These are phyloP conservation scores for Ceratonia siliqua DNA, from an alignment of 306 rosid genomes.

Conservation along the genomic window DNA sequence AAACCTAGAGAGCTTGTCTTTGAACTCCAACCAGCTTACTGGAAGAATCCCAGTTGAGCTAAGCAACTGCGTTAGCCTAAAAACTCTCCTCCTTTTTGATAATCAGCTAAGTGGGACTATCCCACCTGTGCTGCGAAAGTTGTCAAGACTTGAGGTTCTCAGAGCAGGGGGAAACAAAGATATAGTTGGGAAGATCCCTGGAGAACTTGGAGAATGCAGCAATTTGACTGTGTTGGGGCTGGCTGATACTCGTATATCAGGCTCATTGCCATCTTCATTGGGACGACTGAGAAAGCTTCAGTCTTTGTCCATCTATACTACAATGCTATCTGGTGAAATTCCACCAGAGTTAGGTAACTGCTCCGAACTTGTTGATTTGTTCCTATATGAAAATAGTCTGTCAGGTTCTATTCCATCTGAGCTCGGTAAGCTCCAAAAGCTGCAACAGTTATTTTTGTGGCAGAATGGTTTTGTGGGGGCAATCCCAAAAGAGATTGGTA, in stretches of 20 bases:
- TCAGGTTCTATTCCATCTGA: conserved; percentile 84
- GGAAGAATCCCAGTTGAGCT: conserved; percentile 78
- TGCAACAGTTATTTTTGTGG: conserved; percentile 82
- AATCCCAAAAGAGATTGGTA: conserved; percentile 84
- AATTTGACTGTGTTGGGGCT: conserved; percentile 77
- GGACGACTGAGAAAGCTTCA: conserved; percentile 71
- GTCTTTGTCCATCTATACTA: conserved; percentile 80
- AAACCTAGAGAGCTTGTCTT: conserved; percentile 55
- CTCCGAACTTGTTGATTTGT: conserved; percentile 80
- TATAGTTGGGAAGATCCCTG: conserved; percentile 71
- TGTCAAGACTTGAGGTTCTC: conserved; percentile 57
- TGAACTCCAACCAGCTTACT: conserved; percentile 73
- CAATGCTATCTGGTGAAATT: conserved; percentile 90
- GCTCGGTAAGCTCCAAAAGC: conserved; percentile 75
- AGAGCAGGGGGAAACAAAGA: conserved; percentile 88
- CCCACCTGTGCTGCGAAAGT: conserved; percentile 57
- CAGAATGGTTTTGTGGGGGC: conserved; percentile 72
- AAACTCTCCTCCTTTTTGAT: conserved; percentile 59
- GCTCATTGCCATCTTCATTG: conserved; percentile 74
- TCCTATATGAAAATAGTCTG: conserved; percentile 76
- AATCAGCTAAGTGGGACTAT: conserved; percentile 61
- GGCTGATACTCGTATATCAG: conserved; percentile 77
- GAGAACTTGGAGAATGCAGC: conserved; percentile 69
- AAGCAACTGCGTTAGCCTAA: conserved; percentile 49
- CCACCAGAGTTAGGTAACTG: conserved; percentile 89